phyloP scores from a whole-genome alignment of 2,329 filamentous ascomycete genomes.

The Aspergillus melleus region DNA sequence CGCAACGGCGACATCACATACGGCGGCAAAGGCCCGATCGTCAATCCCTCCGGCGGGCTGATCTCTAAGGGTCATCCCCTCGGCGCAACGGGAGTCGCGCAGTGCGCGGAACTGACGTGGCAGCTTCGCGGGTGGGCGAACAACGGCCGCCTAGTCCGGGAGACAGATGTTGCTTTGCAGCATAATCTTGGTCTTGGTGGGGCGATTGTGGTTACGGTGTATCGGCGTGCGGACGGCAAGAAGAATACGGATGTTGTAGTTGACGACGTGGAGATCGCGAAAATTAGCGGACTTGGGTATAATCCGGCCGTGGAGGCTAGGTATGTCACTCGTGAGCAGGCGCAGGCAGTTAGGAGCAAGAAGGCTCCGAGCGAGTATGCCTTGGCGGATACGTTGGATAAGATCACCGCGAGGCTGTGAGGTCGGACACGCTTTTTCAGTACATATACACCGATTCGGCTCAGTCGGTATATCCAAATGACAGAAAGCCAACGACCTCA shows the following conservation, averaged over 20 bases:
- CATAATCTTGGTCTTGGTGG: slow-evolving; percentile 94
- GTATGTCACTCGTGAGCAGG: slow-evolving; percentile 78
- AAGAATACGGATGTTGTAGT: slow-evolving; percentile 1
- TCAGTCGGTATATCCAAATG: too few relatives aligned
- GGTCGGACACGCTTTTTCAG: neutral
- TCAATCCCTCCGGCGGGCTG: slow-evolving; percentile 90
- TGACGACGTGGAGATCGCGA: slow-evolving; percentile 42
- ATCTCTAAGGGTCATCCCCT: slow-evolving; percentile 95
- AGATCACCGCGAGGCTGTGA: neutral
- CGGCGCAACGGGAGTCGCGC: slow-evolving; percentile 86
- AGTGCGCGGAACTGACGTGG: slow-evolving; percentile 93
- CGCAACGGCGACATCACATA: slow-evolving; percentile 86
- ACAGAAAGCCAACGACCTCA: too few relatives aligned
- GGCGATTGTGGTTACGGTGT: slow-evolving; percentile 84
- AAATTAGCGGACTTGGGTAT: slow-evolving; percentile 67
- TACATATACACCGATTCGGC: too few relatives aligned
- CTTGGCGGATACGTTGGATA: slow-evolving; percentile 62
- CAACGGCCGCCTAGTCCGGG: slow-evolving; percentile 66
- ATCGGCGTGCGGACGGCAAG: slow-evolving; percentile 76
- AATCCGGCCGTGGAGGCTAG: slow-evolving; percentile 87
- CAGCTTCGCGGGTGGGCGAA: slow-evolving; percentile 93
- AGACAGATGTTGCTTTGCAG: slow-evolving; percentile 73
- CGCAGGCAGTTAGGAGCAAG: slow-evolving; percentile 68
- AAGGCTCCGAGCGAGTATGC: slow-evolving; percentile 72
- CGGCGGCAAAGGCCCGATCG: slow-evolving; percentile 67